phyloP scores from a whole-genome alignment of 2,329 filamentous ascomycete genomes.

The Alternaria atra region DNA sequence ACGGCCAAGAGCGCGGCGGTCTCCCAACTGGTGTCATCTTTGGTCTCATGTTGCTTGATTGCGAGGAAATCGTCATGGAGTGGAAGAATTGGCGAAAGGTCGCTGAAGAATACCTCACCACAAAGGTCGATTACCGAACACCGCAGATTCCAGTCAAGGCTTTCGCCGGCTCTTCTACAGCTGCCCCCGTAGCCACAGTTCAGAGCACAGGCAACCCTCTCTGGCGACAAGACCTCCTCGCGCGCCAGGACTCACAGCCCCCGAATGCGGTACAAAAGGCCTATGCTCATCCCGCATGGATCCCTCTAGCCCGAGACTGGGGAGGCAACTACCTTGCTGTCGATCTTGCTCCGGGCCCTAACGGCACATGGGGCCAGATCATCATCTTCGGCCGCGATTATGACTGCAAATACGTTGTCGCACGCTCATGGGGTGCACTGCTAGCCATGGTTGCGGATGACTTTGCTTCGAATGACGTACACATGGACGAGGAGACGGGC shows the following conservation, averaged over 20 bases:
- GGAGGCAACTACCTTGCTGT: conserved; percentile 97
- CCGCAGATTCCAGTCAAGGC: conserved; percentile 75
- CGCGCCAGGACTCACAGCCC: conserved; percentile 88
- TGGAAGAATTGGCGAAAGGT: conserved; percentile 97
- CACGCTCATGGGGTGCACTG: conserved; percentile 89
- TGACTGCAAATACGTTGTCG: conserved; percentile 97
- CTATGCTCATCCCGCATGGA: conserved; percentile 94
- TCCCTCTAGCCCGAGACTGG: conserved; percentile 95
- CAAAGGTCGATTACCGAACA: conserved; percentile 62
- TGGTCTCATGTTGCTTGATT: conserved; percentile 93
- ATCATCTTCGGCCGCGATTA: conserved; percentile 98
- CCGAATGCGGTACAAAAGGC: conserved; percentile 87
- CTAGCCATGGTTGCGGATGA: conserved; percentile 90
- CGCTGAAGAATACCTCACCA: conserved; percentile 84
- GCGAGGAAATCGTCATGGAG: conserved; percentile 97
- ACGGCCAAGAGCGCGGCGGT: conserved; percentile 96
- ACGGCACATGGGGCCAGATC: conserved; percentile 93
- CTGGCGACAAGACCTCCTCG: conserved; percentile 86
- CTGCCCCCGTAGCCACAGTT: conserved; percentile 66
- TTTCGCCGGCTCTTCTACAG: conserved; percentile 74
- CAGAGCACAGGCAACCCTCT: conserved; percentile 66
- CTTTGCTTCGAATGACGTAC: conserved; percentile 88
- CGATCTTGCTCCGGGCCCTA: conserved; percentile 88
- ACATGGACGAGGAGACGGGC: conserved; percentile 88
- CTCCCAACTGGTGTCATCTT: conserved; percentile 92